phyloP scores from a whole-genome alignment of 345 rosid genomes.

The Lagerstroemia speciosa region DNA sequence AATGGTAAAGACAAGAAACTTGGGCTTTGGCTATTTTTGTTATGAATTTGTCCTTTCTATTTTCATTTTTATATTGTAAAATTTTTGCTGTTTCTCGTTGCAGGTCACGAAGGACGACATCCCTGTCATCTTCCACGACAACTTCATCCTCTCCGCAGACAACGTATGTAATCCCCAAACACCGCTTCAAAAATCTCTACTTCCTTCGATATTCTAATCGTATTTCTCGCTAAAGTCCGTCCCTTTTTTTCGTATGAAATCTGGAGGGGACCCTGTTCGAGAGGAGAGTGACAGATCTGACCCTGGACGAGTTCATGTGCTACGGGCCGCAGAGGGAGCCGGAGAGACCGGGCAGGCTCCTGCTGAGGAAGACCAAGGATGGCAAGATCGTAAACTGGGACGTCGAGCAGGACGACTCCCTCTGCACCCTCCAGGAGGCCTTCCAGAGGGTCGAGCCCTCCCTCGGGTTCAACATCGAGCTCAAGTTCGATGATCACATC shows the following conservation, averaged over 20 bases:
- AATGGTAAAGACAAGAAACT: too few relatives aligned
- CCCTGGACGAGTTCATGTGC: constrained; percentile 54
- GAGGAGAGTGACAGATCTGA: constrained; percentile 66
- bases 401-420: constrained; percentile 59
- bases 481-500: constrained; percentile 78
- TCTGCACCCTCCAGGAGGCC: constrained; percentile 75
- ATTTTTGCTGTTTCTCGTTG: constrained; percentile 24
- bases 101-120: constrained; percentile 89
- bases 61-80: too few relatives aligned
- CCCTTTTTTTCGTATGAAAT: neutral
- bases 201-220: neutral
- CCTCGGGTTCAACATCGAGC: constrained; percentile 80
- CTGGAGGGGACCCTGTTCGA: constrained; percentile 62
- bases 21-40: too few relatives aligned
- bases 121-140: constrained; percentile 93
- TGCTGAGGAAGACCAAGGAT: constrained; percentile 66
- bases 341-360: constrained; percentile 36
- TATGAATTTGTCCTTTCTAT: too few relatives aligned
- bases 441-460: constrained; percentile 60
- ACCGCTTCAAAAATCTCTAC: neutral
- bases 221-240: neutral
- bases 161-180: constrained; percentile 46
- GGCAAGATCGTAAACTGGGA: constrained; percentile 62
- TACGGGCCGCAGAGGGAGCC: constrained; percentile 65
- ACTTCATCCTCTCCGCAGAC: constrained; percentile 62